Percentiles rank a stretch among this genome's conserved stretches.
These are phyloP conservation scores for Solanum hybrid DNA, from an alignment of 305 asterid species.

Conservation along the genomic window DNA sequence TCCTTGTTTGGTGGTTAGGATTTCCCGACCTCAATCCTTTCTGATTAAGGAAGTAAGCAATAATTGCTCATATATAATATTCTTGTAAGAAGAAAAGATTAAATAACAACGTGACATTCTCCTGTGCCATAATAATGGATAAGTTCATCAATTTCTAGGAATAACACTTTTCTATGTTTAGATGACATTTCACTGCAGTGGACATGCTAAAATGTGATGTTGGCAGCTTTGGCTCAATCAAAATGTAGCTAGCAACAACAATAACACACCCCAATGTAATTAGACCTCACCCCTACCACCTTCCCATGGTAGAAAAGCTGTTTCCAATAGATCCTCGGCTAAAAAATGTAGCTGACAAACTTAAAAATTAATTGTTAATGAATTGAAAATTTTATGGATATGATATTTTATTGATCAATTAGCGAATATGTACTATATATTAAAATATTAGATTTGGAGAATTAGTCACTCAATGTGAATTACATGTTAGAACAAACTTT, in stretches of 20 bases:
- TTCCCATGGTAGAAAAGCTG: background rate
- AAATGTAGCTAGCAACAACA: background rate
- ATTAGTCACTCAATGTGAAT: background rate
- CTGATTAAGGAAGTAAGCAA: background rate
- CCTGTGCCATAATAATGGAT: background rate
- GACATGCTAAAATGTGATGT: background rate
- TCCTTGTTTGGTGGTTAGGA: background rate
- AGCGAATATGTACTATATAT: background rate
- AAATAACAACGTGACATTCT: background rate
- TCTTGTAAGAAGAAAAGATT: background rate
- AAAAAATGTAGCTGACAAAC: background rate
- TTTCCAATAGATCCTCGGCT: background rate
- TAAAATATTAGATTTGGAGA: background rate
- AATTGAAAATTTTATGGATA: background rate
- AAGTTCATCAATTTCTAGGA: background rate
- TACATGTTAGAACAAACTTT: background rate
- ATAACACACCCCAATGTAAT: background rate
- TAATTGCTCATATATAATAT: background rate
- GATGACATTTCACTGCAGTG: background rate
- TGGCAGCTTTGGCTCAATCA: background rate
- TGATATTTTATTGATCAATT: background rate
- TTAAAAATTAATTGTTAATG: background rate
- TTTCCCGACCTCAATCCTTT: background rate
- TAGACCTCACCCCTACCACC: background rate
- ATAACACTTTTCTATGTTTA: background rate